Base-by-base conservation (phyloP, 2,329 filamentous ascomycete species). In the Trichothecium roseum region DNA sequence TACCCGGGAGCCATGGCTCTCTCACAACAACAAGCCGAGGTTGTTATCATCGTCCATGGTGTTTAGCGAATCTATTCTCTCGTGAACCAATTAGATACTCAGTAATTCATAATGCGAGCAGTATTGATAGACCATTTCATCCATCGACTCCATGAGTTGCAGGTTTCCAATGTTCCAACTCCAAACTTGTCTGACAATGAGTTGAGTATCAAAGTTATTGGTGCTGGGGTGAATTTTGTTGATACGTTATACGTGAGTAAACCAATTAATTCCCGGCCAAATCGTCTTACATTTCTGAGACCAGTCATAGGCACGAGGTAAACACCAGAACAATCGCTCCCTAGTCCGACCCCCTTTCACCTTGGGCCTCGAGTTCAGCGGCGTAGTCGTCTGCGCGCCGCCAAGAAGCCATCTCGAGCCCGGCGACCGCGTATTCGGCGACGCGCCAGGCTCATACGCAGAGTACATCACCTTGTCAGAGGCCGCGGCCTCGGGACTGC, bases 331-430 rank as follows among this genome's bases (percentile, higher is more conserved):
- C 48, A 77, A 76, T 47, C 60, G 56, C 20, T 62, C 60, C n/a
- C 64, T 72, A 36, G 63, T 73, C 27, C 58, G 57, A 22, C 74
- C 72, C 2, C 73, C 73, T 0, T 78, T 79, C 52, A 64, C 62
- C 2, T 61, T 77, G 1, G 74, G 74, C 10, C 68, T 69, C n/a
- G 73, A 78, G 47, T 78, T 78, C 45, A 59, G 71, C 1, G 74
- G 73, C n/a, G 55, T 64, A 3, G 57, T 78, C 1, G 40, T 64
- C 24, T 53, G 53, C 3, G 48, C 62, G 0, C 60, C 65, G 0
- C 15, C 49, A 5, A 28, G 36, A 12, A 57, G 54, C 13, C 39
- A 42, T 0, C 65, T 69, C 39, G 48, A 48, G 16, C 54, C 54
- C 4, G 72, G 72, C 6, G 65, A 72, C 30, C 54, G 59, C 13